Evolutionary conservation across 345 rosid genomes (phyloP), one percentile per base, ranked within the genome.

Genomic region (Orychophragmus violaceus): DNA sequence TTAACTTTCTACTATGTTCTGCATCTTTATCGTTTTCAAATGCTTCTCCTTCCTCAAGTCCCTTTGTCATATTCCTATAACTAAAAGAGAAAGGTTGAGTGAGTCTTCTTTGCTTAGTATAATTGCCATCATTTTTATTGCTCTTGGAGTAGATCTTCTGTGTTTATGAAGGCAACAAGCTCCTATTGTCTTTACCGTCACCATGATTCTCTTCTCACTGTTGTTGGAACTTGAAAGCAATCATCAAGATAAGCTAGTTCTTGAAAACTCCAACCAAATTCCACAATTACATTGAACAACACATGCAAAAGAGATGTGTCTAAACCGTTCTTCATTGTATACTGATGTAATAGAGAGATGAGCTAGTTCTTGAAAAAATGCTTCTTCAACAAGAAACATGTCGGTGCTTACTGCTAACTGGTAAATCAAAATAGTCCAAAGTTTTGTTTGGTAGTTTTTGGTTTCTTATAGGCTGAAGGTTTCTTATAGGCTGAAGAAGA

Each of bases 381-480:
- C 58, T 63, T 63, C 70, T 45, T 55, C 8, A 63, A 39, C 64
- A 71, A 63, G 69, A 62, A 56, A 63, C 49, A 62, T 8, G 59
- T 71, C 56, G 59, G 64, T 63, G 58, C 41, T 18, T 24, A 61
- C 11, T 52, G 35, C 41, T 18, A 33, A 61, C 11, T 52, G 35
- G 37, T 53, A 62, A 63, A 70, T 6, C 17, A 44, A 18, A 55
- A 42, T 42, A 63, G 60, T 28, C 55, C 68, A 30, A 33, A 1
- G 8, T 32, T 5, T 49, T 49, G 57, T 46, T 22, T 46, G 64
- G 64, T 59, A 59, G 36, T 10, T 14, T 27, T 27, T 27, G 39
- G 2, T 36, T 10, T 36, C 16, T 13, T 13, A 36, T 36, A 13
- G 42, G n/a, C n/a, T n/a, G n/a, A n/a, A n/a, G n/a, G n/a, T n/a